These are phyloP conservation scores for Gentiana macrophylla DNA, from an alignment of 257 asterid species.

Conservation along the genomic window DNA sequence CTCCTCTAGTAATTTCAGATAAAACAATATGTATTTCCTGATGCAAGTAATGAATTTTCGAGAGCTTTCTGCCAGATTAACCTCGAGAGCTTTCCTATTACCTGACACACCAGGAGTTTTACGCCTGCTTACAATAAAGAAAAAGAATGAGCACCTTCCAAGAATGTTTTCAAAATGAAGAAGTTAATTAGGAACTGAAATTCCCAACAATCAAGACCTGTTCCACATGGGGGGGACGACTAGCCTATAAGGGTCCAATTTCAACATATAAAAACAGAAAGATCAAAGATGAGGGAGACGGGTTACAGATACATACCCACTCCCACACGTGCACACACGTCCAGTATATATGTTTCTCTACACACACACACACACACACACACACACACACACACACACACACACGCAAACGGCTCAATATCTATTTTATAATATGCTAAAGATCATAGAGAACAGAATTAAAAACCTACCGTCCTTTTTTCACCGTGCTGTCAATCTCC, in stretches of 20 bases:
- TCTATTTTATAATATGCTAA: constrained; percentile 1
- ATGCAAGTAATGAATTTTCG: constrained; percentile 95
- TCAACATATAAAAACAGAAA: too few relatives aligned
- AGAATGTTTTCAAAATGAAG: too few relatives aligned
- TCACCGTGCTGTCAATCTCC: constrained; percentile 97
- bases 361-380: too few relatives aligned
- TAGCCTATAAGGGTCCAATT: too few relatives aligned
- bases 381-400: too few relatives aligned
- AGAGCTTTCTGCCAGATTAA: constrained; percentile 91
- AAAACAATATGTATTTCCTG: constrained; percentile 78
- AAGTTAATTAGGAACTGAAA: too few relatives aligned
- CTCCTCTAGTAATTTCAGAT: constrained; percentile 84
- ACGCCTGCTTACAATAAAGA: constrained; percentile 45
- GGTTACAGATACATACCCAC: too few relatives aligned
- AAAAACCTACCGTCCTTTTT: constrained; percentile 69
- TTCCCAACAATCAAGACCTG: too few relatives aligned
- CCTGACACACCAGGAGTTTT: constrained; percentile 71
- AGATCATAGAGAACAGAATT: neutral
- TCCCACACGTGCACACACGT: too few relatives aligned
- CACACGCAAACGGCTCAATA: neutral
- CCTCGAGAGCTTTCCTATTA: constrained; percentile 77
- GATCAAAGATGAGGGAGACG: too few relatives aligned
- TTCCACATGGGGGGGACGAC: too few relatives aligned
- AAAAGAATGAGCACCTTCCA: neutral
- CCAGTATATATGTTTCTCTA: too few relatives aligned